These are phyloP conservation scores for Sphaerulina populicola DNA, from an alignment of 2,329 filamentous ascomycete genomes.

Conservation along the genomic window DNA sequence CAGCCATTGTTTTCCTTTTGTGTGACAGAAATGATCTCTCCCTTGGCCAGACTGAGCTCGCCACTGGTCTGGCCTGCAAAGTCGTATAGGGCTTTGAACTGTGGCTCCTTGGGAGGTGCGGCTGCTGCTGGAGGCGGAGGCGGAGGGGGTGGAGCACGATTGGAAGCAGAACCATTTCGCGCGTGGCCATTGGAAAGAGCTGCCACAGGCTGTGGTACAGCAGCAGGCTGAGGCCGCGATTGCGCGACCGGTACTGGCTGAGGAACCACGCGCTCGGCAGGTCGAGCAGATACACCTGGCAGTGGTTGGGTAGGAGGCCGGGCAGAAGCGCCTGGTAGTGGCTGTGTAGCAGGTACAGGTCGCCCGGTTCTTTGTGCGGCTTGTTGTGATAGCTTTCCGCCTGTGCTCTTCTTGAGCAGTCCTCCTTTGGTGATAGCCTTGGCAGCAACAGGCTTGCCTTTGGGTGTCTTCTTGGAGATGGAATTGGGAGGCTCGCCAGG, in stretches of 20 bases:
- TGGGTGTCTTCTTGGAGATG: slow-evolving; percentile 73
- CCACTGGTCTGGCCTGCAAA: slow-evolving; percentile 78
- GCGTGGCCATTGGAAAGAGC: slow-evolving; percentile 43
- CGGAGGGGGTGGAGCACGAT: slow-evolving; percentile 44
- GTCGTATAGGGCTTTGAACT: slow-evolving; percentile 85
- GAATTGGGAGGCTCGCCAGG: slow-evolving; percentile 77
- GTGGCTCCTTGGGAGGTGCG: slow-evolving; percentile 56
- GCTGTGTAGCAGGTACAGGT: slow-evolving; percentile 42
- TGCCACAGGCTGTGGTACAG: slow-evolving; percentile 38
- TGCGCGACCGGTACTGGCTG: slow-evolving; percentile 12
- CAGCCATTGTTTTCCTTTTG: slow-evolving; percentile 94
- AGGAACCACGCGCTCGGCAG: slow-evolving; percentile 26
- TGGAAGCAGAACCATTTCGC: slow-evolving; percentile 36
- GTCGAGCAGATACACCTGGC: slow-evolving; percentile 26
- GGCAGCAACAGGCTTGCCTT: slow-evolving; percentile 73
- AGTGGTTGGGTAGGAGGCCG: slow-evolving; percentile 38
- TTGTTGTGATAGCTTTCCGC: slow-evolving; percentile 60
- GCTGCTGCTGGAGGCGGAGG: slow-evolving; percentile 50
- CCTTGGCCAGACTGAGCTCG: slow-evolving; percentile 70
- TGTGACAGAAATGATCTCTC: slow-evolving; percentile 79
- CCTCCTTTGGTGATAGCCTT: slow-evolving; percentile 91
- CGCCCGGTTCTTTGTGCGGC: slow-evolving; percentile 39
- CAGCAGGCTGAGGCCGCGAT: slow-evolving; percentile 4
- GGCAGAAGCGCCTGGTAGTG: slow-evolving; percentile 28
- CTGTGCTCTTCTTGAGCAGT: slow-evolving; percentile 66